Conservation (phyloP, 2,329 filamentous ascomycete genomes). For the Verticillium longisporum region DNA sequence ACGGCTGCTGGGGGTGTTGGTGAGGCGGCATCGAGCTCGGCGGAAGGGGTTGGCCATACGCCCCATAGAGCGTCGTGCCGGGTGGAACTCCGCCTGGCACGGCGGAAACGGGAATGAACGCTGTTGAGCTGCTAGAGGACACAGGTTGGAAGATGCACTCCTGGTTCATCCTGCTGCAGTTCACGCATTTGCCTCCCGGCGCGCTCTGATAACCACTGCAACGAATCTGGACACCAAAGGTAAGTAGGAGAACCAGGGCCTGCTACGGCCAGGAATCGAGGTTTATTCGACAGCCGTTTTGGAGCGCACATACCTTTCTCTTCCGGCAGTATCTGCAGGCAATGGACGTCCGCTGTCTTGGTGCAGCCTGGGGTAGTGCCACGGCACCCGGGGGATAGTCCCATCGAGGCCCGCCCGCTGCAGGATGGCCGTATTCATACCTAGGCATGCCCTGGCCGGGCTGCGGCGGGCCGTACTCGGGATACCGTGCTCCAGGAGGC, state of each 20-base stretch:
- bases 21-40: conserved; percentile 7
- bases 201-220: conserved; percentile 55
- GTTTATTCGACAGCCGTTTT: too few species aligned
- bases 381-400: conserved; percentile 25
- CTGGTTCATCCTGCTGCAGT: conserved; percentile 55
- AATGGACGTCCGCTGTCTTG: conserved; percentile 52
- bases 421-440: conserved; percentile 9
- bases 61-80: conserved; percentile 49
- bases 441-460: conserved; percentile 6
- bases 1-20: conserved; percentile 3
- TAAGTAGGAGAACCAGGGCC: conserved; percentile 14
- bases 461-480: conserved; percentile 23
- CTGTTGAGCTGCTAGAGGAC: conserved; percentile 46
- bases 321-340: conserved; percentile 56
- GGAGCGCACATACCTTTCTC: conserved; percentile 41
- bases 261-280: background rate
- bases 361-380: conserved; percentile 43
- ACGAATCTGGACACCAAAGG: conserved; percentile 37
- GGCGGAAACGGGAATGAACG: conserved; percentile 53
- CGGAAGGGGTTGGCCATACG: conserved; percentile 49
- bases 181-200: conserved; percentile 52
- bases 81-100: conserved; percentile 51
- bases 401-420: conserved; percentile 16
- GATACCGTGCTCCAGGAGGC: conserved; percentile 21
- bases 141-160: conserved; percentile 57